phyloP scores from a whole-genome alignment of 768 basidiomycete species.

The Floccularia luteovirens region DNA sequence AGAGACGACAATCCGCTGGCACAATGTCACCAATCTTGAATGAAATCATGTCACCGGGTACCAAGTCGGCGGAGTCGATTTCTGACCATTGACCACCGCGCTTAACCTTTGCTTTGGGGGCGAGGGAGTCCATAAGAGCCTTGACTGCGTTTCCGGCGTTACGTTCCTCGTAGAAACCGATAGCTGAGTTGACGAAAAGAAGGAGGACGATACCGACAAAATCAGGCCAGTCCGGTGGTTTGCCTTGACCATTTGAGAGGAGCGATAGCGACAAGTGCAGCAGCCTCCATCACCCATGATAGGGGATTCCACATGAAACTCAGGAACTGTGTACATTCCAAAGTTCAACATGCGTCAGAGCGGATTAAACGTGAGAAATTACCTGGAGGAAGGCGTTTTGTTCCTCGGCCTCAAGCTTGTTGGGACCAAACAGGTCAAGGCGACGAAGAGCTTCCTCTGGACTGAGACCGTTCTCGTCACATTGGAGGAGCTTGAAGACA shows the following conservation, averaged over 20 bases:
- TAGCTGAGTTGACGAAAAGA: conserved; percentile 88
- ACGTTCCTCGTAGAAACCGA: conserved; percentile 97
- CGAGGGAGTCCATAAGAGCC: conserved; percentile 98
- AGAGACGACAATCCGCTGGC: conserved; percentile 95
- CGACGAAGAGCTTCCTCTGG: conserved; percentile 74
- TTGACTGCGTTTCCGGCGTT: conserved; percentile 99
- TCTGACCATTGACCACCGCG: conserved; percentile 82
- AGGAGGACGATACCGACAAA: conserved; percentile 94
- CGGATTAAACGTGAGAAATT: conserved; percentile 3
- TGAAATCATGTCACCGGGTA: conserved; percentile 92
- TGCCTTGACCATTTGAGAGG: conserved; percentile 86
- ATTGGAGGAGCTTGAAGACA: conserved; percentile 94
- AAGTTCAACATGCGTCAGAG: conserved; percentile 4
- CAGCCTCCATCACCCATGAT: conserved; percentile 99
- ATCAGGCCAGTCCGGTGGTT: conserved; percentile 94
- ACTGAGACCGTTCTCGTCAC: conserved; percentile 72
- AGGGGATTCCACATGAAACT: conserved; percentile 99
- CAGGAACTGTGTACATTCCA: conserved; percentile 48
- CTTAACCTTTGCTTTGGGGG: conserved; percentile 93
- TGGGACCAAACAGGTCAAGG: conserved; percentile 91
- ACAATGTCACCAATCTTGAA: conserved; percentile 99
- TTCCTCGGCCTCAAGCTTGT: conserved; percentile 88
- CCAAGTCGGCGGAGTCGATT: conserved; percentile 83
- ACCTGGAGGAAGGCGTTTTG: conserved; percentile 90
- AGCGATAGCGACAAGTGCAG: conserved; percentile 89